A percentile compares a stretch with the other conserved stretches of the same genome.
Evolutionary conservation across 2,329 filamentous ascomycete species (phyloP).

Genomic region (Phoma sp.): DNA sequence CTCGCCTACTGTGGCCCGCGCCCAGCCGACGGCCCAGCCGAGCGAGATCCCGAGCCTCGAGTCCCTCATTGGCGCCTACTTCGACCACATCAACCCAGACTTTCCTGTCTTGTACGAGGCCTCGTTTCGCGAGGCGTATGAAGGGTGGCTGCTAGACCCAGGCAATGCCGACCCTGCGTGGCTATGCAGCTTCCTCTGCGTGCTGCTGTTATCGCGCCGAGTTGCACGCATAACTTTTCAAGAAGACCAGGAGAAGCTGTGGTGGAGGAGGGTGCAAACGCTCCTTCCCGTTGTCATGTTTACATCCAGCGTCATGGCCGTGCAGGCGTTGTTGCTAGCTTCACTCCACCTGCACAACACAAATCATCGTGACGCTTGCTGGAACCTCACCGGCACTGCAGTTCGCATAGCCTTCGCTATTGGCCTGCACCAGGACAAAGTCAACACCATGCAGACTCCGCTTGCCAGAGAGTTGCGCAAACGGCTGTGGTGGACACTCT

Average conservation of each 20-base stretch:
- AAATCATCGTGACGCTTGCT: slow-evolving; percentile 54
- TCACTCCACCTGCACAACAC: slow-evolving; percentile 56
- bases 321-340: slow-evolving; percentile 54
- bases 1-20: slow-evolving; percentile 31
- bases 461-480: slow-evolving; percentile 55
- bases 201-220: slow-evolving; percentile 51
- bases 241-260: slow-evolving; percentile 50
- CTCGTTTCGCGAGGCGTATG: slow-evolving; percentile 53
- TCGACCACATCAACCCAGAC: slow-evolving; percentile 54
- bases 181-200: slow-evolving; percentile 53
- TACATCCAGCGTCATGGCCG: slow-evolving; percentile 52
- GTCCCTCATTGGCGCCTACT: slow-evolving; percentile 50
- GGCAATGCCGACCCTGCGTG: slow-evolving; percentile 49
- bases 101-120: slow-evolving; percentile 54
- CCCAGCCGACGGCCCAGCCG: slow-evolving; percentile 9
- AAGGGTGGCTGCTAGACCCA: slow-evolving; percentile 43
- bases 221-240: slow-evolving; percentile 43
- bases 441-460: slow-evolving; percentile 45
- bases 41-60: slow-evolving; percentile 37
- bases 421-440: slow-evolving; percentile 53
- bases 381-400: slow-evolving; percentile 55
- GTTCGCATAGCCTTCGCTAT: slow-evolving; percentile 55
- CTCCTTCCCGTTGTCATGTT: slow-evolving; percentile 54
- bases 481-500: slow-evolving; percentile 63
- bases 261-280: slow-evolving; percentile 53